Evolutionary conservation across 331 rosid species (phyloP).

Genomic region (Spiraea crenata): DNA sequence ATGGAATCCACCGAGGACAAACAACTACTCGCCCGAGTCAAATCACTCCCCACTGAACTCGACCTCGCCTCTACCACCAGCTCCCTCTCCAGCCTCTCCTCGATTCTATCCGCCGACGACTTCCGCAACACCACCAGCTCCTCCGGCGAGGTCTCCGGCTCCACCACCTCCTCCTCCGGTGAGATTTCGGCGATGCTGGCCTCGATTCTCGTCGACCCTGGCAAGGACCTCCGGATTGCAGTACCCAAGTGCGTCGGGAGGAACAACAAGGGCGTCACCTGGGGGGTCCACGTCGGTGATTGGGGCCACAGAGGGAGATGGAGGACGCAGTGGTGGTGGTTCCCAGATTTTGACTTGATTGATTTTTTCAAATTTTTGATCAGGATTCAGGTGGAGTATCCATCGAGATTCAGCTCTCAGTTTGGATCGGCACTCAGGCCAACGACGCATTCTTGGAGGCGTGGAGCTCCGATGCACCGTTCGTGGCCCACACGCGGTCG

Average conservation of each 20-base stretch:
- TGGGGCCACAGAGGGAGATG: conserved; percentile 81
- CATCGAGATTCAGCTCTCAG: conserved; percentile 84
- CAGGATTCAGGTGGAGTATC: conserved; percentile 44
- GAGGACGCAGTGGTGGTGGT: conserved; percentile 73
- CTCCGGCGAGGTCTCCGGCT: conserved; percentile 49
- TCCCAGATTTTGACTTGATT: too few species aligned
- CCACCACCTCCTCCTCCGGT: conserved; percentile 50
- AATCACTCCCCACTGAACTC: conserved; percentile 22
- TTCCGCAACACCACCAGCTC: conserved; percentile 42
- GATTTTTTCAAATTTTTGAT: too few species aligned
- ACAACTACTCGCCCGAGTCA: conserved; percentile 43
- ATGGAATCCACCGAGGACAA: conserved; percentile 36
- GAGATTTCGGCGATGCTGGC: conserved; percentile 38
- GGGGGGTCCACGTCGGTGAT: conserved; percentile 78
- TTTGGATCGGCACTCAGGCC: conserved; percentile 87
- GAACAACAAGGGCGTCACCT: conserved; percentile 51
- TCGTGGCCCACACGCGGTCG: conserved; percentile 70
- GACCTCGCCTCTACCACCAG: conserved; percentile 28
- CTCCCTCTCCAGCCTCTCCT: conserved; percentile 36
- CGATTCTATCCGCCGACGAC: conserved; percentile 35
- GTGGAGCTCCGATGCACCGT: conserved; percentile 71
- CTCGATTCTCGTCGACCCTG: conserved; percentile 10
- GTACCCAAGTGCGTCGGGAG: conserved; percentile 66
- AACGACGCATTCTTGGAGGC: conserved; percentile 79
- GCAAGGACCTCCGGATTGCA: not conserved